phyloP scores from a whole-genome alignment of 2,329 filamentous ascomycete species.

The Endothia cerciana region DNA sequence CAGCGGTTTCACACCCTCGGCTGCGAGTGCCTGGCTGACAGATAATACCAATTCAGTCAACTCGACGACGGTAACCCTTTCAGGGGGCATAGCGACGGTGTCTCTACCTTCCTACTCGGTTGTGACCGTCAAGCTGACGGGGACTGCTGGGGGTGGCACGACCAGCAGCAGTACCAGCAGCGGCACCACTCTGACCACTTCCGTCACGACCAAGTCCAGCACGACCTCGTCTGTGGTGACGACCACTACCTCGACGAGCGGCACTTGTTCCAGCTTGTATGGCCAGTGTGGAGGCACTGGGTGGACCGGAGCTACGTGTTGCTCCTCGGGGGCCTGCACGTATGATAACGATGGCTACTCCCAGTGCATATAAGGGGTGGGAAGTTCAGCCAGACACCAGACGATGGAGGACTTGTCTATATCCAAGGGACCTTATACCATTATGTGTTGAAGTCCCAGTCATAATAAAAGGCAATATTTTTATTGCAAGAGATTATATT shows the following conservation, averaged over 20 bases:
- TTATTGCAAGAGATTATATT: not conserved
- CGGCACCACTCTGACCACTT: not conserved
- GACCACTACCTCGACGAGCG: constrained; percentile 5
- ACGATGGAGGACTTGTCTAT: not conserved
- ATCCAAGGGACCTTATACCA: not conserved
- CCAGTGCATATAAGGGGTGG: constrained; percentile 27
- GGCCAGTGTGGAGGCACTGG: constrained; percentile 27
- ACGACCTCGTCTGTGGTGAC: constrained; percentile 1
- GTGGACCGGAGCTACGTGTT: constrained; percentile 39
- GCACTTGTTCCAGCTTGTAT: constrained; percentile 17
- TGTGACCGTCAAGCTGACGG: constrained; percentile 33
- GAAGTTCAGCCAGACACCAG: too few species aligned
- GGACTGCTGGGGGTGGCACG: constrained; percentile 7
- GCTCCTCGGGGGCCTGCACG: constrained; percentile 47
- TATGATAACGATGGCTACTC: constrained; percentile 44
- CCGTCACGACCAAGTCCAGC: not conserved
- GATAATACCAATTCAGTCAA: constrained; percentile 39
- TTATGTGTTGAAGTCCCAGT: too few species aligned
- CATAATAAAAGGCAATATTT: not conserved
- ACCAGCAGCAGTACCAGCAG: constrained; percentile 5
- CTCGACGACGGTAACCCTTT: constrained; percentile 27
- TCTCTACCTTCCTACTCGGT: constrained; percentile 33
- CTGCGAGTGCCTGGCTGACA: constrained; percentile 42
- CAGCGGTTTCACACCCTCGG: constrained; percentile 35
- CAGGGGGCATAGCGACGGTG: constrained; percentile 31